Evolutionary conservation across 202 grass and related monocot genomes (phyloP).

Genomic region (Schoenoplectus tabernaemontani): DNA sequence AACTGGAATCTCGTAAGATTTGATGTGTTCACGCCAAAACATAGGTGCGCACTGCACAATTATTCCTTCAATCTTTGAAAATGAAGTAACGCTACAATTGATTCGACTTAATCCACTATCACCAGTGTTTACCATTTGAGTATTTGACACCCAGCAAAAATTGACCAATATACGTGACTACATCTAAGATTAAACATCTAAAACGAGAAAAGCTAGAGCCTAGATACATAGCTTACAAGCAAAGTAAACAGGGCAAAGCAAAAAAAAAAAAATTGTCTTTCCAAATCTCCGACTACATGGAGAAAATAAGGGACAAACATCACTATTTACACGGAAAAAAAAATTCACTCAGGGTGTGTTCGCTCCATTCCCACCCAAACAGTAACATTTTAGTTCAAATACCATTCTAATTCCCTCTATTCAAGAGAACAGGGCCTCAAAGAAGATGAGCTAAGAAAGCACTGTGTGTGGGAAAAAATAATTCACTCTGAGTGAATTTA

Average conservation of each 20-base stretch:
- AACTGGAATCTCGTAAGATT: too few species aligned
- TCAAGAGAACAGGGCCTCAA: too few species aligned
- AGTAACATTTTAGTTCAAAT: too few species aligned
- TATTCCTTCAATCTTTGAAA: neutral
- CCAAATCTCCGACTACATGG: neutral
- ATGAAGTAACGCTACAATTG: neutral
- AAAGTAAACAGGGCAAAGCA: neutral
- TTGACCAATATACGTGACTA: neutral
- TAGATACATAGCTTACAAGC: slow-evolving; percentile 10
- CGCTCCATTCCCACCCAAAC: too few species aligned
- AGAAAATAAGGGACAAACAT: too few species aligned
- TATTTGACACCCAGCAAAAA: neutral
- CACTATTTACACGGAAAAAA: too few species aligned
- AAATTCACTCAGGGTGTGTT: too few species aligned
- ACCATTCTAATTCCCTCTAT: too few species aligned
- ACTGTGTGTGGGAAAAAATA: too few species aligned
- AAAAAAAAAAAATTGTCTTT: neutral
- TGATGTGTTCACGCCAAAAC: neutral
- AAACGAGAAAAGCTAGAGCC: neutral
- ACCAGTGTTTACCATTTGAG: neutral
- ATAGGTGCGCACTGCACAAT: neutral
- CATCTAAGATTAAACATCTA: slow-evolving; percentile 10
- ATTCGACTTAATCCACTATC: neutral
- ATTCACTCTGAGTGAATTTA: too few species aligned
- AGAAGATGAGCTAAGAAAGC: too few species aligned